Evolutionary conservation across 805 yeast species (phyloP), one percentile per base, ranked within the genome.

Genomic region (Candida bentonensis): DNA sequence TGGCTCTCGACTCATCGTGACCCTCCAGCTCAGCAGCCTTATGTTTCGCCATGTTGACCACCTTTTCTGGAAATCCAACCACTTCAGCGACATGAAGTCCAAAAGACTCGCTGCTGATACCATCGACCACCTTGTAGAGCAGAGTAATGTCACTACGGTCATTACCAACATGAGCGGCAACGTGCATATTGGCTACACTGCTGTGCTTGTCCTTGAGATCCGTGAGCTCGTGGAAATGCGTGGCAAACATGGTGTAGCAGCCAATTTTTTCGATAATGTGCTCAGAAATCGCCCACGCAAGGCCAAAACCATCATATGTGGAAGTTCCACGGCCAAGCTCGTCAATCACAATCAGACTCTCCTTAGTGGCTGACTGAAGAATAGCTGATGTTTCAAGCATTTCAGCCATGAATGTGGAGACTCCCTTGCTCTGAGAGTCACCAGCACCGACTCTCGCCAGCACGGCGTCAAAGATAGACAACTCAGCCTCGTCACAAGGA

Each of bases 401-500:
- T 61, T 92, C 99, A 22, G 94, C 84, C 84, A 84, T 83, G 55
- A 92, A 92, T 0, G 98, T 92, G 0, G 97, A 88, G 23, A 92
- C 85, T 22, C 98, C 98, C 62, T 89, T 88, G 57, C 92, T 69
- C 63, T 92, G 98, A 0, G 96, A 89, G 60, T 92, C 98, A 11
- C 96, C 94, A 2, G 98, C 97, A 9, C 98, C 98, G n/a, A 92
- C 96, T 57, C 98, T 77, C 13, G 97, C 94, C 47, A 92, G 70
- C 3, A 92, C 81, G 1, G 95, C 86, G 63, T 92, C 98, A 49
- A 89, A 86, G 1, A 92, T 68, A 11, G 86, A 78, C 22, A 92
- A 60, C 54, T 85, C 88, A 0, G 96, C 88, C 26, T 70, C 78
- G 11, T 66, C 65, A 48, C 82, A 80, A 2, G 98, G 98, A 22